Evolutionary conservation across 2,329 filamentous ascomycete species (phyloP).

Genomic region (Xylaria sp.): DNA sequence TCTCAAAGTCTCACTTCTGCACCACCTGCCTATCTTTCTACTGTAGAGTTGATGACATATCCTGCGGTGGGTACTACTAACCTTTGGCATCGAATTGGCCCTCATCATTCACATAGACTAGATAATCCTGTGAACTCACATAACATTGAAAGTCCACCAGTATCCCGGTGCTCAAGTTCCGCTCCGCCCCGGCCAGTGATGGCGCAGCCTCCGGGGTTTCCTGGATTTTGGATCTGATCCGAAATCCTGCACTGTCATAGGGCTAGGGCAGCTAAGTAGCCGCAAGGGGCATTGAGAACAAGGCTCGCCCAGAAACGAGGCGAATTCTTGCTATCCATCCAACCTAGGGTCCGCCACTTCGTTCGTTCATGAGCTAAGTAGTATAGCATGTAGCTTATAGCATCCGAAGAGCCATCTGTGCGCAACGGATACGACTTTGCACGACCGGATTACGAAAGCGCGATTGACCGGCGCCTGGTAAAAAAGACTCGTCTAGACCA

Average conservation of each 20-base stretch:
- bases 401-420: constrained; percentile 11
- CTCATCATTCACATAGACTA: neutral
- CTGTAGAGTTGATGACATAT: neutral
- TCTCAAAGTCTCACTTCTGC: constrained; percentile 15
- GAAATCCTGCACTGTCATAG: constrained; percentile 32
- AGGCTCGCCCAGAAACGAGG: constrained; percentile 29
- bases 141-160: constrained; percentile 12
- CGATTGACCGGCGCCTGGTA: constrained; percentile 37
- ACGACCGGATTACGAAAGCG: constrained; percentile 34
- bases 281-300: constrained; percentile 25
- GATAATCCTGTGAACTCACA: neutral
- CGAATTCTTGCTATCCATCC: constrained; percentile 1
- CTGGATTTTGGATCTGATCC: constrained; percentile 34
- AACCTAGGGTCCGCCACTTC: constrained; percentile 13
- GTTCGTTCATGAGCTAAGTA: neutral
- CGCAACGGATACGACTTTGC: constrained; percentile 28
- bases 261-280: constrained; percentile 30
- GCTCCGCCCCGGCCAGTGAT: constrained; percentile 43
- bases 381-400: constrained; percentile 13
- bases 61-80: neutral
- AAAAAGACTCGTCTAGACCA: constrained; percentile 47
- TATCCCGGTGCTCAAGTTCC: constrained; percentile 34
- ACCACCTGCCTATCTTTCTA: neutral
- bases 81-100: constrained; percentile 9
- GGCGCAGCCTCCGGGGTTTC: constrained; percentile 36